Evolutionary conservation across 2,329 filamentous ascomycete genomes (phyloP).

Genomic region (Phaeosphaeria sp.): DNA sequence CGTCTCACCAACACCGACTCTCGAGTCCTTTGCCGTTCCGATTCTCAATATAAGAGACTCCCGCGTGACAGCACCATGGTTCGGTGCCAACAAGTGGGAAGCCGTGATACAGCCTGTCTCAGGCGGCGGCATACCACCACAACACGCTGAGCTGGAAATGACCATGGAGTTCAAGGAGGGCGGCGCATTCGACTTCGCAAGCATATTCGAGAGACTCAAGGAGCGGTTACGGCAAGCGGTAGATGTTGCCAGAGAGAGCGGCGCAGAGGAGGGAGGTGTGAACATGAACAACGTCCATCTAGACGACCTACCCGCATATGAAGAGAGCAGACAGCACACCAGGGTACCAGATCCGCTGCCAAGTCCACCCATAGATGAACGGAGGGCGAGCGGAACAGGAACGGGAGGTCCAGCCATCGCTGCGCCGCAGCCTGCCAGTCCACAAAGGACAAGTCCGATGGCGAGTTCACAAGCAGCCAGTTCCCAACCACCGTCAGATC

Average conservation of each 20-base stretch:
- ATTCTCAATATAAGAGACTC: constrained; percentile 88
- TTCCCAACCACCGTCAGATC: constrained; percentile 69
- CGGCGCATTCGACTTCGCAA: constrained; percentile 90
- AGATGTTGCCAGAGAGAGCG: constrained; percentile 74
- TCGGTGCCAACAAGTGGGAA: constrained; percentile 90
- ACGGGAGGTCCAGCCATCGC: constrained; percentile 22
- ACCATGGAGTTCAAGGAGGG: constrained; percentile 93
- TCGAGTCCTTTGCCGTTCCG: constrained; percentile 89
- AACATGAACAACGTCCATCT: constrained; percentile 73
- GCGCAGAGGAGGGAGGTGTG: constrained; percentile 54
- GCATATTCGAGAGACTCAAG: constrained; percentile 81
- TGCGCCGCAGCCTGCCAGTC: constrained; percentile 26
- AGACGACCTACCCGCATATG: constrained; percentile 89
- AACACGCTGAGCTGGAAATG: constrained; percentile 76
- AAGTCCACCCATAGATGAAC: constrained; percentile 21
- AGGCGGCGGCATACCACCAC: constrained; percentile 80
- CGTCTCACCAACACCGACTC: constrained; percentile 66
- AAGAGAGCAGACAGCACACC: constrained; percentile 61
- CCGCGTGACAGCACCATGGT: constrained; percentile 86
- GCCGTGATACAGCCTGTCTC: constrained; percentile 80
- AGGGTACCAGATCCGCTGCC: constrained; percentile 42
- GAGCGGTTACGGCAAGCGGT: constrained; percentile 83
- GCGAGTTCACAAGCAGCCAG: constrained; percentile 39
- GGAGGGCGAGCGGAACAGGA: constrained; percentile 16
- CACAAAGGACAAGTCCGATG: constrained; percentile 38